phyloP scores from a whole-genome alignment of 371 early-diverging fungal species.

The Circinella minor region DNA sequence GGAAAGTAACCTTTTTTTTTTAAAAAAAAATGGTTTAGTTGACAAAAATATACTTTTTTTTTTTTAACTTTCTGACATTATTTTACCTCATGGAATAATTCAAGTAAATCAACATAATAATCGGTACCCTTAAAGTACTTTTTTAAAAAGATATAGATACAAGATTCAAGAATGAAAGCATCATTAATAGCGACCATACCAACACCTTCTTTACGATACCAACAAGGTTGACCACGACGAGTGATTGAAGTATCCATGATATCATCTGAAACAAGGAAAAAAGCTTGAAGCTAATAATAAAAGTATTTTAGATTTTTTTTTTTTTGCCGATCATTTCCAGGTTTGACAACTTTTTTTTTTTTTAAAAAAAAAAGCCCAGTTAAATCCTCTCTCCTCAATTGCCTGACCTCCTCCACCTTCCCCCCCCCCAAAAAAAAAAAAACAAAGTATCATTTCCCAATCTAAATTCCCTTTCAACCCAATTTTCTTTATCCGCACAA shows the following conservation, averaged over 20 bases:
- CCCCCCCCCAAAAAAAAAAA: no score
- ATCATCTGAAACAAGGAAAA: conserved; percentile 97
- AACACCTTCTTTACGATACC: conserved; percentile 87
- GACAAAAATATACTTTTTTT: neutral
- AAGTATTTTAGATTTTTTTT: neutral
- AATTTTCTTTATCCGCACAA: no score
- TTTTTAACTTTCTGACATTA: neutral
- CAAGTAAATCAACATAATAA: conserved; percentile 89
- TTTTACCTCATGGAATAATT: conserved; percentile 88
- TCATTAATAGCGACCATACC: conserved; percentile 96
- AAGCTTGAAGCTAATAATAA: conserved; percentile 89
- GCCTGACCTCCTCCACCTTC: no score
- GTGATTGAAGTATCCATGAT: conserved; percentile 97
- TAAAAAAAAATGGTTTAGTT: no score
- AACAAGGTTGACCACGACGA: conserved; percentile 95
- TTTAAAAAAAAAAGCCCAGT: neutral
- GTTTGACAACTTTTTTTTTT: neutral
- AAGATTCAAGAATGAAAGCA: conserved; percentile 89
- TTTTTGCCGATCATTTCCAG: neutral
- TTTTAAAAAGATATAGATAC: conserved; percentile 90
- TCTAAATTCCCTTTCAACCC: no score
- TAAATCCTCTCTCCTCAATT: no score
- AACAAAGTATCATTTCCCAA: no score
- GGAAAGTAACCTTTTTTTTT: conserved; percentile 84
- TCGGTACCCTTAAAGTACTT: conserved; percentile 85